Base-by-base conservation (phyloP, 176 grass and related monocot genomes). In the Tillandsia leiboldiana region DNA sequence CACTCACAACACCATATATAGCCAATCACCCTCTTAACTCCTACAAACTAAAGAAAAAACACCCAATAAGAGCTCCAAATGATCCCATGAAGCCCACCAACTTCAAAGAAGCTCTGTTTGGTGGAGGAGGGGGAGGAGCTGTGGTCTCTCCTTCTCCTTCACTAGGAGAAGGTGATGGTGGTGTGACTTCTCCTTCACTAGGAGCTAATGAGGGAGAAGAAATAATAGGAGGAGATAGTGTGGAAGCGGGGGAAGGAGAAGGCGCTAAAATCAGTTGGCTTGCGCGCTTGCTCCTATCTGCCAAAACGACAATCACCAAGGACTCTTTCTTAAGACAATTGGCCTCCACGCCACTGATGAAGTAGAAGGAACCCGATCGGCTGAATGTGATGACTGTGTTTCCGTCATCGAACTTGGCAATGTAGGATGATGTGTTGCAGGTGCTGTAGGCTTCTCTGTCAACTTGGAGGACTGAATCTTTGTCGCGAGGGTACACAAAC, bases 361-460 rank as follows among this genome's bases (percentile, higher is more conserved):
- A 96, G 75, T 86, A 96, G 80, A 86, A 91, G 0, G 70, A 27
- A 0, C 92, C 92, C 2, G 92, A 88, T 17, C 72, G 83, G 78
- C 84, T 52, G 49, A 91, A 27, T 42, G 83, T 80, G 83, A 89
- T 80, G 0, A 85, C 78, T 0, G 85, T 89, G 81, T 53, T 79
- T 72, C 92, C 92, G 75, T 86, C 85, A 50, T 80, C 64, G 66
- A 84, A 87, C 78, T 75, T 91, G 1, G 42, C 9, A 12, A 76
- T 1, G 72, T 33, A 73, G 0, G 81, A 64, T 2, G 78, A 71
- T 10, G 81, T 83, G 88, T 96, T 96, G 88, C 92, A 87, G 1
- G 80, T 67, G 75, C 82, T 70, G 80, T 96, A 96, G 23, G 75
- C 75, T 0, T 80, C 73, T 52, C 68, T 69, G 1, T 89, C 88